These are phyloP conservation scores for Lachancea mirantina DNA, from an alignment of 805 yeast genomes.

Conservation along the genomic window DNA sequence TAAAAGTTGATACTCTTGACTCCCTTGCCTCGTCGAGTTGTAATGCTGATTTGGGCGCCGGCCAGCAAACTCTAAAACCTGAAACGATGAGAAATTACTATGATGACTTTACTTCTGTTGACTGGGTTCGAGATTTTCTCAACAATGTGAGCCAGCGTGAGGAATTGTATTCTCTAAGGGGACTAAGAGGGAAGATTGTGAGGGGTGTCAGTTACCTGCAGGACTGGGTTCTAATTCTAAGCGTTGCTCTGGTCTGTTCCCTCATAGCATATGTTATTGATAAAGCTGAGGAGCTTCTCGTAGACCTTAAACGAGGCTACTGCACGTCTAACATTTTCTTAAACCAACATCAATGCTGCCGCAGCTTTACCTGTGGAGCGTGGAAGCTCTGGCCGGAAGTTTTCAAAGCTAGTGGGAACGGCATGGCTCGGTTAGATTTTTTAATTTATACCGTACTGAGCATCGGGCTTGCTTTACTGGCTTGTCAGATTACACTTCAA, in stretches of 20 bases:
- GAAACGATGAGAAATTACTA: constrained; percentile 43
- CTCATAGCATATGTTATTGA: constrained; percentile 45
- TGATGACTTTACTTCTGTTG: constrained; percentile 56
- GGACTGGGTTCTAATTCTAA: constrained; percentile 44
- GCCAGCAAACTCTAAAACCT: too few species aligned
- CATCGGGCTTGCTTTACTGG: constrained; percentile 36
- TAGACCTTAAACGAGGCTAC: constrained; percentile 47
- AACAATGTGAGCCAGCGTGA: constrained; percentile 30
- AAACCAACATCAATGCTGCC: constrained; percentile 39
- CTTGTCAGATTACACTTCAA: constrained; percentile 40
- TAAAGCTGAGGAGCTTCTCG: constrained; percentile 39
- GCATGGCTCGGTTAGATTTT: constrained; percentile 26
- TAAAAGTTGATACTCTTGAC: too few species aligned
- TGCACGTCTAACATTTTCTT: constrained; percentile 41
- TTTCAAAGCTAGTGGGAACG: background rate
- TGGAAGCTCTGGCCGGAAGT: constrained; percentile 42
- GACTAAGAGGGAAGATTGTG: constrained; percentile 26
- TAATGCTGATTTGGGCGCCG: too few species aligned
- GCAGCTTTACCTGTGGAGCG: constrained; percentile 9
- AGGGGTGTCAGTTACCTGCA: constrained; percentile 31
- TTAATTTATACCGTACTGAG: constrained; percentile 34
- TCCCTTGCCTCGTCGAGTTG: too few species aligned
- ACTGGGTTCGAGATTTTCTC: constrained; percentile 48
- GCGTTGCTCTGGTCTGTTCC: constrained; percentile 41
- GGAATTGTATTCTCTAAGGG: constrained; percentile 28